Base-by-base conservation (phyloP, 192 early-diverging fungal species). In the Lunasporangiospora selenospora region DNA sequence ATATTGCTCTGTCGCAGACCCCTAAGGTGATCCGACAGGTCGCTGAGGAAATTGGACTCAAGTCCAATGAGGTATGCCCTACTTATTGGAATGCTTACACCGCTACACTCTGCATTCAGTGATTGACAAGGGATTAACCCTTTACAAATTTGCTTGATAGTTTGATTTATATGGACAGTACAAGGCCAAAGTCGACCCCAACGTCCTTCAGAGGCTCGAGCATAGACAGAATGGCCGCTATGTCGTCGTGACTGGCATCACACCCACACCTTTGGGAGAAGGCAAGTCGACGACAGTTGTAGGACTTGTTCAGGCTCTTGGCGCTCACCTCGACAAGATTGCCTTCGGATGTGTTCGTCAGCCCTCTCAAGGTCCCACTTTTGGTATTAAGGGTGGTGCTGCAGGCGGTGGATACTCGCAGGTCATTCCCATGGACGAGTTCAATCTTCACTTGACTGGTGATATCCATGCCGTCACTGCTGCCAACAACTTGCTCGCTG, bases 361-460 rank as follows among this genome's bases (percentile, higher is more conserved):
- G 80, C 97, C 97, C 19, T 97, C 95, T 47, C 96, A 98, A 75
- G 97, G 97, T 30, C 97, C 97, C 23, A 99, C 97, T 1, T 98
- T 99, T 63, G 97, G 97, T 32, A 98, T 99, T 83, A 99, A 99
- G 81, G 97, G 97, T 47, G 96, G 96, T 19, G 96, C 96, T 38
- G 96, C 96, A n/a, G 96, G 96, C 62, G 96, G 97, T 23, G 96
- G 97, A 21, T 98, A 98, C 82, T 92, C 95, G 26, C 96, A 98
- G 78, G 94, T 99, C 39, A 97, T 98, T 65, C 97, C 97, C 39
- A 99, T 99, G 97, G 95, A 98, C 62, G 92, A 97, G 67, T 98
- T 99, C 86, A 99, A 99, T 78, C 79, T 99, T 61, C 97, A 99
- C 58, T 84, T 99, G 83, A 99, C 97, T 4, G 97, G 97, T 49